Evolutionary conservation across 176 grass and related monocot genomes (phyloP), one percentile per base, ranked within the genome.

Genomic region (Oryza punctata): DNA sequence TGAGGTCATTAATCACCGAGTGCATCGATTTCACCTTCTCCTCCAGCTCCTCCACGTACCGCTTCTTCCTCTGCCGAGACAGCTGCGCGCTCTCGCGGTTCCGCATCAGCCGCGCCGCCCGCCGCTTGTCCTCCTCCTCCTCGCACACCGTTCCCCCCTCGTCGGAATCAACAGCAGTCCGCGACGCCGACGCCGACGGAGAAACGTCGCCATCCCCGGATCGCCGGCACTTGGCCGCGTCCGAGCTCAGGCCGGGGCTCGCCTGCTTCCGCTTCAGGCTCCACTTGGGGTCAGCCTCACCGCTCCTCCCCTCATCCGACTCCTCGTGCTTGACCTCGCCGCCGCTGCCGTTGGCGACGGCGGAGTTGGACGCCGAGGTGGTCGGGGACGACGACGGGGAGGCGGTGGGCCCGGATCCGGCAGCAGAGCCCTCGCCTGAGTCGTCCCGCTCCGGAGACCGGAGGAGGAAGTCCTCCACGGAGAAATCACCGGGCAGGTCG

Each of bases 51-150:
- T 95, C 96, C 4, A 96, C 88, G 69, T 96, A 92, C 3, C 87
- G 86, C 81, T 96, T 99, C 91, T 95, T 99, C 83, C 96, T 88
- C 82, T 99, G 96, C 75, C 96, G 80, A 1, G 96, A 99, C 8
- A 99, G 93, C 60, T 99, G 96, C 15, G 96, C 96, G 73, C 96
- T 99, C 86, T 96, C 96, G 1, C 93, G 87, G 75, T 99, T 99
- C 50, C 96, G 87, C 78, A 92, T 84, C 91, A 99, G 86, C 81
- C 96, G 87, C 30, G 91, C 89, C 24, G 73, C 84, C 4, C 85
- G 89, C 73, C 94, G 89, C 1, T 81, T 85, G 46, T 96, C 93
- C 61, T 37, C 35, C 35, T 37, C 35, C 35, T 88, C 91, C 76
- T 79, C 67, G 67, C 85, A 74, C 27, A 7, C 57, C 35, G 45